Conservation (phyloP, 2,329 filamentous ascomycete genomes). For the Trichophyton equinum region DNA sequence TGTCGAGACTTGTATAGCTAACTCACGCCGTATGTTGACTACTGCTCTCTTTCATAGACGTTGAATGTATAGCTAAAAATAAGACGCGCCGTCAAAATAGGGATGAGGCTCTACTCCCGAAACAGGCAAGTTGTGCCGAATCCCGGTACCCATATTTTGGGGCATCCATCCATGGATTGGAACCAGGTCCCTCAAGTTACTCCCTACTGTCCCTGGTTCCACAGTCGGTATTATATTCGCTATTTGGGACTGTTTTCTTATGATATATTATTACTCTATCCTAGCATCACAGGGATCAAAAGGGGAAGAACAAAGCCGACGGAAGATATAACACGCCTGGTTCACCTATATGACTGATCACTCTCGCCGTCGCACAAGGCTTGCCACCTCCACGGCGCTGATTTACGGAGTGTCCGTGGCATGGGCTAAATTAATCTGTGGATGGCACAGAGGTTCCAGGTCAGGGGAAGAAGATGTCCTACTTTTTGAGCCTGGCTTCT, state of each 20-base stretch:
- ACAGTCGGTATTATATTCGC: no score
- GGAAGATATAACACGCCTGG: neutral
- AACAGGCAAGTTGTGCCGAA: neutral
- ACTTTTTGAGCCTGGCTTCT: neutral
- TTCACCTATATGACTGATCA: neutral
- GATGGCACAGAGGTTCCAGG: neutral
- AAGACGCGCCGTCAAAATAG: neutral
- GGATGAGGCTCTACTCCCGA: neutral
- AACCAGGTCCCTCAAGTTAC: no score
- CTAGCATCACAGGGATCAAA: neutral
- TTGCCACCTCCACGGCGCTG: neutral
- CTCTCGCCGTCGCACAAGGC: neutral
- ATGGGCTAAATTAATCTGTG: neutral
- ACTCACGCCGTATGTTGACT: neutral
- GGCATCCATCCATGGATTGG: neutral
- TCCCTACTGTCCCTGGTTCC: no score
- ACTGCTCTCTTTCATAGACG: neutral
- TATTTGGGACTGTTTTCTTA: no score
- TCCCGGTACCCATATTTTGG: neutral
- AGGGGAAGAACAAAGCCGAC: neutral
- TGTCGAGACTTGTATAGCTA: neutral
- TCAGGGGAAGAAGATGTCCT: neutral
- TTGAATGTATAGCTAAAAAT: neutral
- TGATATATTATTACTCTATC: neutral
- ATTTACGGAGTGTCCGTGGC: neutral